Evolutionary conservation across 352 stramenopile species (phyloP), one percentile per base, ranked within the genome.

Genomic region (Phytopythium sindhum): DNA sequence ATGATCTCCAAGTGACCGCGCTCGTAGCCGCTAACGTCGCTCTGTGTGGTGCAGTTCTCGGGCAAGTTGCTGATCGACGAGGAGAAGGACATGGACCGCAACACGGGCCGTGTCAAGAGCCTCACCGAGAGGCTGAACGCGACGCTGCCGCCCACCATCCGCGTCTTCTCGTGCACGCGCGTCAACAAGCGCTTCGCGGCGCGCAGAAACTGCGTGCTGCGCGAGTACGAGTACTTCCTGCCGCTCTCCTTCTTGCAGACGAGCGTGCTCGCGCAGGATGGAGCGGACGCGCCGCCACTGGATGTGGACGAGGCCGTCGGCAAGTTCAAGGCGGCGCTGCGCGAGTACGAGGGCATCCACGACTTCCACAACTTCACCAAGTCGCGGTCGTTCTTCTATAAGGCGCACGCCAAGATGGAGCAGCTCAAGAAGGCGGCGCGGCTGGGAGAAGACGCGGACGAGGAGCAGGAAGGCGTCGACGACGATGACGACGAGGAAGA

Each of bases 351-450:
- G 73, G 90, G 90, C 54, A 92, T 93, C 57, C 81, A 96, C 61
- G 88, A 93, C 64, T 97, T 96, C 57, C 90, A 97, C 83, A 97
- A 97, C 64, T 97, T 95, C 59, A 96, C 88, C 45, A 94, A 92
- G 54, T 85, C 83, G 19, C 77, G 84, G 2, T 81, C 81, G 14
- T 80, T 81, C 47, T 94, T 92, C 65, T 94, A 94, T 68, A 89
- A 89, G 39, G 57, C 79, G 35, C 78, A 90, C 26, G 83, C 74
- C 19, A 78, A 80, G 54, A 78, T 64, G 60, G 59, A 64, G 31
- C 63, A 66, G 33, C 62, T 61, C 26, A 61, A 55, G 57, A 65
- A 70, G 53, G 35, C 51, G 28, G 60, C 77, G 24, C 37, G 59
- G 51, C 31, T 58, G 2, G 39, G 1, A 10, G 51, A 45, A 6